phyloP scores from a whole-genome alignment of 257 asterid genomes.

The Salvia rosmarinus region DNA sequence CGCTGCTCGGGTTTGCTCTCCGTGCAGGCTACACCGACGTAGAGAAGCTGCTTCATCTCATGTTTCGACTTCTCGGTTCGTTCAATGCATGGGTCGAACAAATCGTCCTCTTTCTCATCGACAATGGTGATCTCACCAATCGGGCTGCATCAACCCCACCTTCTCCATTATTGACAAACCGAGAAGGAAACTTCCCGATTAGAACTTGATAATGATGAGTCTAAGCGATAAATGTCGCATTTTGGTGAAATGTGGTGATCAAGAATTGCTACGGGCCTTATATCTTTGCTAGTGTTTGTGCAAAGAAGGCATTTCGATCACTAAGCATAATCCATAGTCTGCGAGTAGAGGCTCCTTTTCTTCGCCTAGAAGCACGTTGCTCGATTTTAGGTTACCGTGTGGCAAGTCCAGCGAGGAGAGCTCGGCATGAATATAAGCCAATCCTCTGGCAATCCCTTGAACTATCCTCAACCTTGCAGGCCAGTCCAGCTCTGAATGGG shows the following conservation, averaged over 20 bases:
- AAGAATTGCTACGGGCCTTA: constrained; percentile 61
- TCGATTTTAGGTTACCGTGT: constrained; percentile 82
- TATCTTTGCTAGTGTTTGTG: constrained; percentile 62
- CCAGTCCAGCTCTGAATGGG: constrained; percentile 69
- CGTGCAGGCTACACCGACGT: constrained; percentile 63
- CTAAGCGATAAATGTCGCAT: constrained; percentile 70
- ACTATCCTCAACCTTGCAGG: constrained; percentile 50
- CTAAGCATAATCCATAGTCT: constrained; percentile 59
- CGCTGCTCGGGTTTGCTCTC: constrained; percentile 57
- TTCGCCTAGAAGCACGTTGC: constrained; percentile 62
- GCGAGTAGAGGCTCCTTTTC: constrained; percentile 64
- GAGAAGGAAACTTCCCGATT: constrained; percentile 67
- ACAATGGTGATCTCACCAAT: constrained; percentile 58
- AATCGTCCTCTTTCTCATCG: constrained; percentile 54
- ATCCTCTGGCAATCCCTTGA: constrained; percentile 50
- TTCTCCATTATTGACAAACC: constrained; percentile 46
- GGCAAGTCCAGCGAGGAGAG: constrained; percentile 60
- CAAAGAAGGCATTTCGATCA: constrained; percentile 51
- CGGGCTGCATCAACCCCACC: constrained; percentile 67
- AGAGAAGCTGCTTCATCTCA: constrained; percentile 55
- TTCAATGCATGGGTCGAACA: constrained; percentile 58
- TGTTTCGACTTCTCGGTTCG: constrained; percentile 3
- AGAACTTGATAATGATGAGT: constrained; percentile 66
- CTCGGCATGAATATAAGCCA: constrained; percentile 57
- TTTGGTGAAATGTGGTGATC: constrained; percentile 57